Evolutionary conservation across 2,329 filamentous ascomycete species (phyloP).

Genomic region (Albifimbria verrucaria): DNA sequence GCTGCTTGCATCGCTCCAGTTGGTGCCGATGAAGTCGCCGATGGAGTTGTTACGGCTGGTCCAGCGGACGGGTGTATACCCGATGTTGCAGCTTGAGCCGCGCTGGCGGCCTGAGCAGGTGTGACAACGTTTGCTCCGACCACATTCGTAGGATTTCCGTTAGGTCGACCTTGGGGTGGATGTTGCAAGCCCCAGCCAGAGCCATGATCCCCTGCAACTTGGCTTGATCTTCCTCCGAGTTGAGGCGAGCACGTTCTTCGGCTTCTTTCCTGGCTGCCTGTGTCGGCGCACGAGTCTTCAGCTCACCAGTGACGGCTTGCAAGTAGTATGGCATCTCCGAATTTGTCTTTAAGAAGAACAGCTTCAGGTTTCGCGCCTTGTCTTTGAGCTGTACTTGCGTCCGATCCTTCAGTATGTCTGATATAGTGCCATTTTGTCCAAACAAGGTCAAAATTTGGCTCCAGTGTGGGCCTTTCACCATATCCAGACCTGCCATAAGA

Average conservation of each 20-base stretch:
- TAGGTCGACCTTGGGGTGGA: constrained; percentile 23
- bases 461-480: constrained; percentile 90
- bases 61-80: constrained; percentile 8
- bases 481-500: constrained; percentile 81
- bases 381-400: constrained; percentile 93
- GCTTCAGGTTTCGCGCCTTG: constrained; percentile 83
- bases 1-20: background rate
- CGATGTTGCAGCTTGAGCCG: constrained; percentile 20
- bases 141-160: constrained; percentile 19
- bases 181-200: constrained; percentile 51
- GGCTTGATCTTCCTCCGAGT: constrained; percentile 57
- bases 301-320: constrained; percentile 82
- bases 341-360: constrained; percentile 89
- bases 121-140: constrained; percentile 27
- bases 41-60: constrained; percentile 17
- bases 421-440: constrained; percentile 74
- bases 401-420: constrained; percentile 79
- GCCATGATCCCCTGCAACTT: constrained; percentile 59
- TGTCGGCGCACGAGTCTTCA: constrained; percentile 79
- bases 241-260: constrained; percentile 58
- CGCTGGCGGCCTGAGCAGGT: constrained; percentile 28
- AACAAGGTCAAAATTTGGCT: constrained; percentile 86
- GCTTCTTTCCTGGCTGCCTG: constrained; percentile 68
- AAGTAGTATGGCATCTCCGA: constrained; percentile 88
- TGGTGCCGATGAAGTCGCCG: constrained; percentile 2